Percentiles rank a stretch among this genome's conserved stretches.
phyloP scores from a whole-genome alignment of 106 monocot genomes.

The Amphibolis antarctica region DNA sequence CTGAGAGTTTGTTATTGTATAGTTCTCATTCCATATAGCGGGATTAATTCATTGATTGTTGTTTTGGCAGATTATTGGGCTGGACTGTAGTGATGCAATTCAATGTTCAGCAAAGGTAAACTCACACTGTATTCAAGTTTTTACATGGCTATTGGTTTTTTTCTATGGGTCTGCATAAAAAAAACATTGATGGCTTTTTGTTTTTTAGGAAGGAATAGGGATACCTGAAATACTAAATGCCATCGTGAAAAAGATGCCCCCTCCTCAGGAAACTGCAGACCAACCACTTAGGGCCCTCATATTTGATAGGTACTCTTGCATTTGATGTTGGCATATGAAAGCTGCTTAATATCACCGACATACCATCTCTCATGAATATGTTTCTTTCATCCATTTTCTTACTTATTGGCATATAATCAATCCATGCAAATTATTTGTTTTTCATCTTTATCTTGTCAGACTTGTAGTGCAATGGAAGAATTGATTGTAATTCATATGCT shows the following conservation, averaged over 20 bases:
- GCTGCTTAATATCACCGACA: not conserved
- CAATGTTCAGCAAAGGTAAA: conserved; percentile 92
- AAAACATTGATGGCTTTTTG: not conserved
- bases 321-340: not conserved
- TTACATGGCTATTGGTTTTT: not conserved
- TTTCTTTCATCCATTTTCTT: too few relatives aligned
- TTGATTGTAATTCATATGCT: too few relatives aligned
- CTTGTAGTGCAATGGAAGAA: too few relatives aligned
- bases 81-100: conserved; percentile 84
- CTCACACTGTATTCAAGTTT: not conserved
- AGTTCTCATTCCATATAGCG: too few relatives aligned
- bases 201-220: conserved; percentile 78
- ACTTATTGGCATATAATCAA: too few relatives aligned
- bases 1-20: too few relatives aligned
- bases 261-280: conserved; percentile 66
- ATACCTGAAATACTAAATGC: conserved; percentile 73
- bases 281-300: conserved; percentile 86
- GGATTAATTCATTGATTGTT: not conserved
- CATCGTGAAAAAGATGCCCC: conserved; percentile 63
- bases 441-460: too few relatives aligned
- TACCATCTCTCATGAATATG: too few relatives aligned
- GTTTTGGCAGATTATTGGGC: conserved; percentile 69
- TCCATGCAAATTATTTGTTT: too few relatives aligned
- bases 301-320: conserved; percentile 71
- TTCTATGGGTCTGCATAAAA: not conserved